Evolutionary conservation across 139 green algal genomes (phyloP).

Genomic region (Tetradesmus lagerheimii): DNA sequence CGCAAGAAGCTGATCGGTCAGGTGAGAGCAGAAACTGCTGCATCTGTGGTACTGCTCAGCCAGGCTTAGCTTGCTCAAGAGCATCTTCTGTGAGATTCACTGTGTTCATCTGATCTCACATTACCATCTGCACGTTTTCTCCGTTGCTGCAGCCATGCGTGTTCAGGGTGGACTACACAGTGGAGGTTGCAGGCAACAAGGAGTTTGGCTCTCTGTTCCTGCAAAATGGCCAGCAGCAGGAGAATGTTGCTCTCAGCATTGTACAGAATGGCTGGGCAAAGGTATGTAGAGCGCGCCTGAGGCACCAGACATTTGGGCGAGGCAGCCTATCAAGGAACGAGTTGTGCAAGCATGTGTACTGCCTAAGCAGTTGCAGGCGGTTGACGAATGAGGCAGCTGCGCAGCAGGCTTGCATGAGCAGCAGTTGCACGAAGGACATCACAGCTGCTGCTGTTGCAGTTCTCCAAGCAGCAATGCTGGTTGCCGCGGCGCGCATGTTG

Average conservation of each 20-base stretch:
- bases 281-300: conserved; percentile 58
- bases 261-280: conserved; percentile 87
- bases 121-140: neutral
- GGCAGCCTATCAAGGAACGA: neutral
- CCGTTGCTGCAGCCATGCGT: conserved; percentile 67
- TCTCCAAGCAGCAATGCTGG: neutral
- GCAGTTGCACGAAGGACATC: too few relatives aligned
- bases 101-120: neutral
- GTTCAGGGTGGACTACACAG: conserved; percentile 95
- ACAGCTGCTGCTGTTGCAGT: neutral
- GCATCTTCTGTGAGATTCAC: neutral
- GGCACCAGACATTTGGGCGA: neutral
- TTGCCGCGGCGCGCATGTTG: too few relatives aligned
- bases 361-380: neutral
- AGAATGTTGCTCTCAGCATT: conserved; percentile 86
- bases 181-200: conserved; percentile 83
- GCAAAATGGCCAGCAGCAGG: conserved; percentile 50
- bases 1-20: conserved; percentile 91
- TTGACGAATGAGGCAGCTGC: neutral
- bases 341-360: neutral
- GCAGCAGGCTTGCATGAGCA: neutral
- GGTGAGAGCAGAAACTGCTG: conserved; percentile 54
- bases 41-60: neutral
- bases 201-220: conserved; percentile 97
- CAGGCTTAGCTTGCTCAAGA: neutral